Evolutionary conservation across 768 basidiomycete genomes (phyloP).

Genomic region (Hortiboletus campestris): DNA sequence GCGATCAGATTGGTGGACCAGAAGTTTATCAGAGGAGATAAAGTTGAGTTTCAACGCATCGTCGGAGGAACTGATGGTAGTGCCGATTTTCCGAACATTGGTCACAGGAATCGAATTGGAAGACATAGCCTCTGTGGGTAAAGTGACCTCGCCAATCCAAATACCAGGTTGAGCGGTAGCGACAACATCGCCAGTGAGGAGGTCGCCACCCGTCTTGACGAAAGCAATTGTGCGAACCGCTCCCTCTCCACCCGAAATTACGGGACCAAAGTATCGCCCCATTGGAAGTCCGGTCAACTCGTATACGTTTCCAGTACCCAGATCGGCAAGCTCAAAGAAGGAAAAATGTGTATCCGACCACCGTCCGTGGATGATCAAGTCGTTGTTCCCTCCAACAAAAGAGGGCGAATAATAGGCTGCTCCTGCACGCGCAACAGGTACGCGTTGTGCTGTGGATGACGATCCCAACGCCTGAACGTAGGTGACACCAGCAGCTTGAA

Average conservation of each 20-base stretch:
- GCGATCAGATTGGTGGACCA: constrained; percentile 55
- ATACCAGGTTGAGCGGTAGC: constrained; percentile 64
- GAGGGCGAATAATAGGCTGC: constrained; percentile 66
- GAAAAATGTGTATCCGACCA: constrained; percentile 68
- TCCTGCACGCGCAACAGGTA: constrained; percentile 47
- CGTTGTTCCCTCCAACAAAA: constrained; percentile 40
- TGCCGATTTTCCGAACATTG: constrained; percentile 51
- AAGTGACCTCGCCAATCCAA: constrained; percentile 58
- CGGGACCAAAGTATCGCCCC: constrained; percentile 63
- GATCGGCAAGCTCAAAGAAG: constrained; percentile 61
- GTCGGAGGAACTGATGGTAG: constrained; percentile 44
- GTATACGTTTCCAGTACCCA: constrained; percentile 41
- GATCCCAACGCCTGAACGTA: constrained; percentile 27
- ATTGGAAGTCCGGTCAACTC: constrained; percentile 57
- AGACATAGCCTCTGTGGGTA: constrained; percentile 37
- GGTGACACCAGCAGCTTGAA: constrained; percentile 60
- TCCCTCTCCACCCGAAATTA: constrained; percentile 46
- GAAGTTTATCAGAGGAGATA: constrained; percentile 51
- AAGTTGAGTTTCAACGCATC: constrained; percentile 54
- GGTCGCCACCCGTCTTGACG: constrained; percentile 58
- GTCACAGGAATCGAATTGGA: constrained; percentile 36
- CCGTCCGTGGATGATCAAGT: constrained; percentile 60
- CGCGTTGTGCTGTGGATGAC: constrained; percentile 33
- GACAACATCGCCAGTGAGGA: constrained; percentile 59
- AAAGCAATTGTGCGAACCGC: constrained; percentile 53